Conservation (phyloP, 2,329 filamentous ascomycete species). For the Pestalotiopsis fici region DNA sequence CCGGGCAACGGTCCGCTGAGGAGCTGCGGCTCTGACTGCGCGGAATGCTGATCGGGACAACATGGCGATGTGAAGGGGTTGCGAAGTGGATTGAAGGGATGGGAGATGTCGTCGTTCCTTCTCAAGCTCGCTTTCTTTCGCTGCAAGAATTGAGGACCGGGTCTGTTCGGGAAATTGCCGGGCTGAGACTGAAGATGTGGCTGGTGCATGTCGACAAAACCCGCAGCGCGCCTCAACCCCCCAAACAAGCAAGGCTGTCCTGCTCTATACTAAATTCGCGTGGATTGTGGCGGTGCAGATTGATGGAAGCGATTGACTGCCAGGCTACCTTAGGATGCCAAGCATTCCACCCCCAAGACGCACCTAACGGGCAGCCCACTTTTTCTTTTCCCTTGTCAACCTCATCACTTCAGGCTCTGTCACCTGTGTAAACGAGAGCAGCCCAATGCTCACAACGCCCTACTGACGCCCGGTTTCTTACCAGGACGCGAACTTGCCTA, state of each 20-base stretch:
- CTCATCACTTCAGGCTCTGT: not conserved
- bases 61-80: conserved; percentile 42
- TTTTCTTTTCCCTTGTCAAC: not conserved
- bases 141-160: conserved; percentile 12
- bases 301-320: not conserved
- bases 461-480: not conserved
- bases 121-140: conserved; percentile 7
- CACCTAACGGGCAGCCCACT: not conserved
- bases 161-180: conserved; percentile 9
- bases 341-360: not conserved
- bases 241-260: not conserved
- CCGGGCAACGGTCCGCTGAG: conserved; percentile 60
- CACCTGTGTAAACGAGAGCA: not conserved
- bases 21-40: conserved; percentile 57
- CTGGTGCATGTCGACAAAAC: not conserved
- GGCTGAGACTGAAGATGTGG: not conserved
- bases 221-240: not conserved
- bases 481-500: not conserved
- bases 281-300: not conserved
- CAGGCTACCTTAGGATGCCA: not conserved
- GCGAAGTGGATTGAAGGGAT: conserved; percentile 21
- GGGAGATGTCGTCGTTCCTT: conserved; percentile 16
- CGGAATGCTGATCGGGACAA: conserved; percentile 62
- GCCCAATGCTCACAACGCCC: not conserved
- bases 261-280: not conserved